Conservation (phyloP, 208 protist genomes). For the Endotrypanum monterogeii region DNA sequence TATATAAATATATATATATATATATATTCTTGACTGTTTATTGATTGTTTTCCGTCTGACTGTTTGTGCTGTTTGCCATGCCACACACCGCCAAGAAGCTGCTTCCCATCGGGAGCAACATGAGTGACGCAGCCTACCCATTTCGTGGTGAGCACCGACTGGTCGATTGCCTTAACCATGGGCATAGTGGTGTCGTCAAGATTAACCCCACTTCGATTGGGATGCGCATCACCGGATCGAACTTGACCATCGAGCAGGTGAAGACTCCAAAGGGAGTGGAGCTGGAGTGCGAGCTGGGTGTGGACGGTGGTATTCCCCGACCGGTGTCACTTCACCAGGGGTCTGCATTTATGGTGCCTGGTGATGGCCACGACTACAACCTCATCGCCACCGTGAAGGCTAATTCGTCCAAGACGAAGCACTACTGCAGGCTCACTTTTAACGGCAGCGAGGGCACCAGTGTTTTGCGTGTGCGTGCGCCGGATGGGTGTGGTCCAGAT, state of each 20-base stretch:
- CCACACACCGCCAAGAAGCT: slow-evolving; percentile 30
- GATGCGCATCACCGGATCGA: slow-evolving; percentile 69
- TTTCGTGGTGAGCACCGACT: slow-evolving; percentile 77
- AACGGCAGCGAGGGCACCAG: slow-evolving; percentile 66
- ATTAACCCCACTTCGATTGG: slow-evolving; percentile 50
- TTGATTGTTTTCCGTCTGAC: background rate
- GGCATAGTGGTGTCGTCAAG: slow-evolving; percentile 60
- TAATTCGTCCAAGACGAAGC: slow-evolving; percentile 33
- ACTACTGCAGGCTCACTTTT: slow-evolving; percentile 74
- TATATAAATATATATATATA: too few species aligned
- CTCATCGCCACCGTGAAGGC: slow-evolving; percentile 60
- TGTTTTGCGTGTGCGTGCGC: slow-evolving; percentile 63
- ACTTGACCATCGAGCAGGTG: slow-evolving; percentile 80
- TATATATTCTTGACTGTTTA: slow-evolving; percentile 4
- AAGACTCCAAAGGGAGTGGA: slow-evolving; percentile 44
- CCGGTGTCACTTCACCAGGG: slow-evolving; percentile 48
- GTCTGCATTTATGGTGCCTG: slow-evolving; percentile 59
- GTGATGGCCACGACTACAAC: slow-evolving; percentile 76
- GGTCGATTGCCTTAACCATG: slow-evolving; percentile 74
- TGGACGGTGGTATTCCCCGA: slow-evolving; percentile 55
- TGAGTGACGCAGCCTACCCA: slow-evolving; percentile 87
- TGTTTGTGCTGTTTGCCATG: slow-evolving; percentile 14
- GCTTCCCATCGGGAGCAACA: slow-evolving; percentile 67
- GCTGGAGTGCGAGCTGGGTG: slow-evolving; percentile 69
- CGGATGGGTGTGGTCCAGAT: slow-evolving; percentile 33